Conservation (phyloP, 108 stramenopile genomes). For the Skeletonema marinoi region DNA sequence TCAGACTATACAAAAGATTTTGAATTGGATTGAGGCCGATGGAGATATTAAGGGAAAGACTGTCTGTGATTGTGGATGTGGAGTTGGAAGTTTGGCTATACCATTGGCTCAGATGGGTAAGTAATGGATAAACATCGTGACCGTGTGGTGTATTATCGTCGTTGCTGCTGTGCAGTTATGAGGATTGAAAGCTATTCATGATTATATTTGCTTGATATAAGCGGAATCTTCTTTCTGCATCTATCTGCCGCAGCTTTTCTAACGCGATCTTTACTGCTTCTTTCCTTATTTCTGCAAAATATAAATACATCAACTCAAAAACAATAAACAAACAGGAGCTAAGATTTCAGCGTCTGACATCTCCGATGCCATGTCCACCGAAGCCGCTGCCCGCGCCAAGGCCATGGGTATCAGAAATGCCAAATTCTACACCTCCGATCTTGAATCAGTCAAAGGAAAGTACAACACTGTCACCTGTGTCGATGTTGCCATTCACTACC, state of each 20-base stretch:
- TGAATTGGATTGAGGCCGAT: conserved; percentile 90
- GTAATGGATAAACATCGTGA: conserved; percentile 16
- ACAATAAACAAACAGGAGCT: conserved; percentile 58
- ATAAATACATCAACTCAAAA: not conserved
- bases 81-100: conserved; percentile 93
- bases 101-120: conserved; percentile 92
- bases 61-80: conserved; percentile 92
- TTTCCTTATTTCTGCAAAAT: not conserved
- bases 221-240: too few species aligned
- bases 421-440: conserved; percentile 92
- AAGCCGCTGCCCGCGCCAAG: conserved; percentile 88
- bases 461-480: conserved; percentile 97
- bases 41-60: conserved; percentile 84
- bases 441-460: conserved; percentile 89
- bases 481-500: conserved; percentile 98
- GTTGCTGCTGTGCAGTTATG: not conserved
- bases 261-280: not conserved
- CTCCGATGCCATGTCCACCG: conserved; percentile 91
- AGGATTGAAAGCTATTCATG: not conserved
- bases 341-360: conserved; percentile 92
- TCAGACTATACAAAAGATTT: conserved; percentile 95
- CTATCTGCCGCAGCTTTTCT: not conserved
- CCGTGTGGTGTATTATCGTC: not conserved
- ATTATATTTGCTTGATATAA: too few species aligned
- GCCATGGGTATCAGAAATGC: conserved; percentile 76